Percentiles rank a stretch among this genome's conserved stretches.
Conservation (phyloP, 257 asterid species). For the Solanum etuberosum region DNA sequence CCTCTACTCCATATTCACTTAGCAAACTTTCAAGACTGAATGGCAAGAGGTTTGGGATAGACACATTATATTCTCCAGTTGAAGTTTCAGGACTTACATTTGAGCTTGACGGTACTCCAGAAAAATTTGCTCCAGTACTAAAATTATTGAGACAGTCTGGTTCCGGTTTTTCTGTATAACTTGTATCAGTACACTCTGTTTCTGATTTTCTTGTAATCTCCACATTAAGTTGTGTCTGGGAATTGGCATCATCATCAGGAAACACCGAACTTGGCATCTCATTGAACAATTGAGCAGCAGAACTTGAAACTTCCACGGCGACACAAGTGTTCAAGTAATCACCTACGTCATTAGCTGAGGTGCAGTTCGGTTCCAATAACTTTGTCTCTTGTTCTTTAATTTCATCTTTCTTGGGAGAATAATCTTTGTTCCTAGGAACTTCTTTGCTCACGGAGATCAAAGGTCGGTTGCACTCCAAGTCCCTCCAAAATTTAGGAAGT, state of each 20-base stretch:
- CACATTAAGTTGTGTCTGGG: neutral
- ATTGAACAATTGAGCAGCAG: conserved; percentile 7
- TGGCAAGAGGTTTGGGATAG: neutral
- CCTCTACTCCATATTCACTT: neutral
- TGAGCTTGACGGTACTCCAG: conserved; percentile 11
- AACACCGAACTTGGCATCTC: neutral
- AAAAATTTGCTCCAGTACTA: neutral
- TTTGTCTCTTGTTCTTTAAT: conserved; percentile 2
- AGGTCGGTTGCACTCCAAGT: conserved; percentile 8
- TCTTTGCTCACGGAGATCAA: neutral
- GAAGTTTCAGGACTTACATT: neutral
- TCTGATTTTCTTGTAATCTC: conserved; percentile 1
- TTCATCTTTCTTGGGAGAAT: conserved; percentile 3
- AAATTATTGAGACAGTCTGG: neutral
- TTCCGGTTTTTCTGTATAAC: conserved; percentile 5
- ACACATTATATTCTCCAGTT: neutral
- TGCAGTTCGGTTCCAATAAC: neutral
- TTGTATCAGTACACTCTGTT: neutral
- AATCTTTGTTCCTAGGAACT: conserved; percentile 1
- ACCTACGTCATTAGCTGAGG: conserved; percentile 11
- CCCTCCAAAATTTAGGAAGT: conserved; percentile 13
- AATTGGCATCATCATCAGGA: conserved; percentile 6
- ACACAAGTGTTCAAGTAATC: neutral
- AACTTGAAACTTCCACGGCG: neutral
- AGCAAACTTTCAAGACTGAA: neutral